Evolutionary conservation across 2,329 filamentous ascomycete genomes (phyloP), one percentile per base, ranked within the genome.

Genomic region (Penicillium sp.): DNA sequence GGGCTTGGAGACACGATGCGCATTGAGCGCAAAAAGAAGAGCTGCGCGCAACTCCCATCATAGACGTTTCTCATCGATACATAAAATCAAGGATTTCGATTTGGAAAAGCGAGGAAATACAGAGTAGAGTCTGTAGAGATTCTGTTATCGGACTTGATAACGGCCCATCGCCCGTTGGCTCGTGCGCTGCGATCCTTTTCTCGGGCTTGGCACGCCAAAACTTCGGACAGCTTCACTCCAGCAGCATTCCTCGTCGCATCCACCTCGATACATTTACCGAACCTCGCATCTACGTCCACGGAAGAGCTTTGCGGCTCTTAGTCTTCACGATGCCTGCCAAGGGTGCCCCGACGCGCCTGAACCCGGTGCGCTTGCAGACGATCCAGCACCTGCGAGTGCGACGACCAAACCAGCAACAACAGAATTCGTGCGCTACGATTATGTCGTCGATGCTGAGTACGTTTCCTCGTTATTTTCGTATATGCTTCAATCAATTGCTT

Each of bases 391-490:
- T 90, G 57, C 83, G 83, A 65, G 80, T 90, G 50, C 81, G 83
- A 62, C 79, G 81, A 63, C 85, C 86, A 50, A 85, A 88, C 65
- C 78, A 81, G 55, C 74, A 81, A 61, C 80, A 85, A 65, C 73
- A 75, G 60, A 88, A 87, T 68, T 83, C 86, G 54, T 90, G 87
- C 66, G 69, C 87, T 50, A 79, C 81, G 16, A 76, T 86, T 46
- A 89, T 90, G 87, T 81, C 80, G 51, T 81, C 83, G 52, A 83
- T 88, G 65, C 71, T 88, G 65, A 84, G 85, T 88, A 81, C 52
- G 79, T 9, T 5, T 3, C 21, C 5, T 24, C 21, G n/a, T 21
- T 51, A 20, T 9, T 11, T 42, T 20, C 16, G n/a, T n/a, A n/a
- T n/a, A n/a, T 16, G 30, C 16, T 35, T 38, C 5, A 21, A 48